A percentile compares a stretch with the other conserved stretches of the same genome.
These are phyloP conservation scores for Chlorophyllum brunneum DNA, from an alignment of 768 basidiomycete genomes.

Conservation along the genomic window DNA sequence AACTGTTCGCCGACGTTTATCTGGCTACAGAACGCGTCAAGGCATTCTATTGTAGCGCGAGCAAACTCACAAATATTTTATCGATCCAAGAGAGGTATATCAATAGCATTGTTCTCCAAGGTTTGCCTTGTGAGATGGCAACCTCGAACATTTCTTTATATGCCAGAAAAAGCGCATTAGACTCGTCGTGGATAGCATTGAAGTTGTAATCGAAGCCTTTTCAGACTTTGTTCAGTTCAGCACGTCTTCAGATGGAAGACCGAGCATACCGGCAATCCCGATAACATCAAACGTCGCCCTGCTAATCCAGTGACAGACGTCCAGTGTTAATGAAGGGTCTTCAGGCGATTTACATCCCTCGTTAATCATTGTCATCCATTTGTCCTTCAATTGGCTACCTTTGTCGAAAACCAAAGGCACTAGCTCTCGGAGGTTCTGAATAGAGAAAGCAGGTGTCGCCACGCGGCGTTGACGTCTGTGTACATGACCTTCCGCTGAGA, in stretches of 20 bases:
- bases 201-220: conserved; percentile 88
- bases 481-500: conserved; percentile 70
- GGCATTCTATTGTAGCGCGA: background rate
- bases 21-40: conserved; percentile 39
- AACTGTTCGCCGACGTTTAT: conserved; percentile 45
- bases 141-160: conserved; percentile 86
- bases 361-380: conserved; percentile 50
- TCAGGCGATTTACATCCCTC: conserved; percentile 3
- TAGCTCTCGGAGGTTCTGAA: conserved; percentile 70
- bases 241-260: background rate
- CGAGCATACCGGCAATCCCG: conserved; percentile 68
- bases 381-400: conserved; percentile 55
- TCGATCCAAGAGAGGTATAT: conserved; percentile 59
- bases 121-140: conserved; percentile 53
- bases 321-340: conserved; percentile 35
- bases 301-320: conserved; percentile 79
- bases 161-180: conserved; percentile 73
- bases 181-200: conserved; percentile 74
- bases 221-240: background rate
- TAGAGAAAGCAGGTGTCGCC: conserved; percentile 73
- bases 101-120: conserved; percentile 41
- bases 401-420: conserved; percentile 72
- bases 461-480: conserved; percentile 82
- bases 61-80: conserved; percentile 49
- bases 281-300: conserved; percentile 89